A percentile compares a stretch with the other conserved stretches of the same genome.
Evolutionary conservation across 2,329 filamentous ascomycete species (phyloP).

Genomic region (Madurella fahalii): DNA sequence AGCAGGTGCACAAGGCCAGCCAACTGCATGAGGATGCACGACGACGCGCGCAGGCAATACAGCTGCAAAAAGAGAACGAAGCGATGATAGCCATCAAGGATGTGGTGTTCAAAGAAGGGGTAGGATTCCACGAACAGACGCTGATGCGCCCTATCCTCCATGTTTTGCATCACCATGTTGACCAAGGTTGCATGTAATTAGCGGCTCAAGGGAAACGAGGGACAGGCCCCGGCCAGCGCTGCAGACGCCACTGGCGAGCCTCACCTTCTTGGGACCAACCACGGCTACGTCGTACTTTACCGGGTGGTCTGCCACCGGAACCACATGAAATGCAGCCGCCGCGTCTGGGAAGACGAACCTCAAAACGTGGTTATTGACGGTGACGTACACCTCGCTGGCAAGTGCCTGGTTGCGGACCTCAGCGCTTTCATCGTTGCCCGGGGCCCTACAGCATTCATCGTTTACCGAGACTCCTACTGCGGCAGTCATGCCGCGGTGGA

Average conservation of each 20-base stretch:
- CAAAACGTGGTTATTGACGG: background rate
- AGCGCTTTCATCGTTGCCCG: background rate
- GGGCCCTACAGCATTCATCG: background rate
- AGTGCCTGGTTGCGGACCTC: background rate
- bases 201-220: no score
- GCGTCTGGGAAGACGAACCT: background rate
- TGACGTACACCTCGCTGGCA: background rate
- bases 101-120: no score
- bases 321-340: background rate
- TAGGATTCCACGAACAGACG: no score
- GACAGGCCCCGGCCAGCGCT: background rate
- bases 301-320: background rate
- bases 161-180: no score
- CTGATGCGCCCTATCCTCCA: no score
- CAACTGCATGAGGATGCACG: no score
- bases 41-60: no score
- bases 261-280: background rate
- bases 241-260: background rate
- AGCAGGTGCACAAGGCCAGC: no score
- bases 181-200: no score
- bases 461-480: background rate
- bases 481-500: background rate
- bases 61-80: no score
- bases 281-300: background rate
- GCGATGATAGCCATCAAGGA: no score